Conservation (phyloP, 2,329 filamentous ascomycete species). For the Pseudogymnoascus sp. region DNA sequence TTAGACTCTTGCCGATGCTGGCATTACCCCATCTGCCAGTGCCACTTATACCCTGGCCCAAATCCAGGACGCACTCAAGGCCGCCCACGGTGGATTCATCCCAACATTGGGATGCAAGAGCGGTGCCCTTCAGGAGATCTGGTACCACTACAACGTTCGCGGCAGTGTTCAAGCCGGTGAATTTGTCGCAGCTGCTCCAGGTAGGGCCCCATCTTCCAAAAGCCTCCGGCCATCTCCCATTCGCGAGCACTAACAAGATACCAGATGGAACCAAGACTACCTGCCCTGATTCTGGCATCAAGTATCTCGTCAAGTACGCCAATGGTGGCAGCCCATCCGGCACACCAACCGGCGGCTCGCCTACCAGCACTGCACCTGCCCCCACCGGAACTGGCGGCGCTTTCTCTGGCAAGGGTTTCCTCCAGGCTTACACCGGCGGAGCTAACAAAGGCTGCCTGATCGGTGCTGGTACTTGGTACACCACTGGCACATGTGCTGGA, state of each 20-base stretch:
- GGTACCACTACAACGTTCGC: conserved; percentile 47
- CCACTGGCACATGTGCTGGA: conserved; percentile 59
- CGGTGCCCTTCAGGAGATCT: conserved; percentile 42
- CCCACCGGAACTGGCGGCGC: conserved; percentile 22
- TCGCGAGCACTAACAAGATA: neutral
- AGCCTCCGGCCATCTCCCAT: neutral
- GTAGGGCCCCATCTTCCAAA: neutral
- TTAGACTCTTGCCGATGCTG: conserved; percentile 51
- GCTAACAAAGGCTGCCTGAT: conserved; percentile 59
- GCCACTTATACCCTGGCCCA: conserved; percentile 37
- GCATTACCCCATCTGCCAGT: conserved; percentile 44
- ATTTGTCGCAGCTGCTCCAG: conserved; percentile 35
- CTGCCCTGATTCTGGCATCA: conserved; percentile 56
- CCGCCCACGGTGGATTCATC: conserved; percentile 36
- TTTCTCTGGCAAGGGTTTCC: conserved; percentile 48
- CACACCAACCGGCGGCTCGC: neutral
- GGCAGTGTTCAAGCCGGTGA: conserved; percentile 44
- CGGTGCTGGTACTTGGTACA: conserved; percentile 59
- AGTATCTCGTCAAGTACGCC: conserved; percentile 42
- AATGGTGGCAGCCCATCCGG: conserved; percentile 35
- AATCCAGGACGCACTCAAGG: conserved; percentile 37
- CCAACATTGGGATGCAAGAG: conserved; percentile 37
- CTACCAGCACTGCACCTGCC: conserved; percentile 27
- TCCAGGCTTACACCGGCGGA: conserved; percentile 48
- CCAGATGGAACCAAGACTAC: conserved; percentile 34